Percentiles rank a stretch among this genome's conserved stretches.
Conservation (phyloP, 2,329 filamentous ascomycete genomes). For the Monilinia fructigena region DNA sequence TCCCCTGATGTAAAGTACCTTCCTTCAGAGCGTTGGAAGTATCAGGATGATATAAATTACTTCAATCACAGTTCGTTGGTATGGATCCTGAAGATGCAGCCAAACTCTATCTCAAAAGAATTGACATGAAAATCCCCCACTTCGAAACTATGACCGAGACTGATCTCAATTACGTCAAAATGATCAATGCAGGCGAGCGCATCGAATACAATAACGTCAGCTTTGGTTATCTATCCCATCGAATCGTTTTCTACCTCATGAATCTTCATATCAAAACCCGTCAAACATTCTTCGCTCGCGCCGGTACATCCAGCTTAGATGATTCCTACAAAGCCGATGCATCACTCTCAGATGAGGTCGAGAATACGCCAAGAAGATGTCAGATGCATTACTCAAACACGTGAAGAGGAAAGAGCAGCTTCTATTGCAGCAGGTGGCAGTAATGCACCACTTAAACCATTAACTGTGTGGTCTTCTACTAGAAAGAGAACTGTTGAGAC, state of each 20-base stretch:
- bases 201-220: constrained; percentile 96
- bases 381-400: constrained; percentile 78
- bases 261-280: constrained; percentile 96
- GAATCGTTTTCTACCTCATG: constrained; percentile 97
- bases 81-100: constrained; percentile 94
- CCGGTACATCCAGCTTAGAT: constrained; percentile 82
- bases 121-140: constrained; percentile 87
- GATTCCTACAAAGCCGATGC: constrained; percentile 92
- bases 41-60: constrained; percentile 14
- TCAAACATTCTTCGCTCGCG: constrained; percentile 87
- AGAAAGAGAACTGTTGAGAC: constrained; percentile 88
- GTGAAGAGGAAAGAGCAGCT: constrained; percentile 74
- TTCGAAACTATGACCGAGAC: constrained; percentile 96
- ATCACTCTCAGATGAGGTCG: constrained; percentile 76
- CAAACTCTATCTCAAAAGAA: constrained; percentile 84
- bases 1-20: constrained; percentile 74
- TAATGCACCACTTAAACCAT: constrained; percentile 68
- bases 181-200: constrained; percentile 95
- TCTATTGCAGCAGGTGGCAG: constrained; percentile 67
- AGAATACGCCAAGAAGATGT: constrained; percentile 82
- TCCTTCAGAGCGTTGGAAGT: constrained; percentile 16
- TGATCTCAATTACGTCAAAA: constrained; percentile 96
- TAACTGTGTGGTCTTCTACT: constrained; percentile 95
- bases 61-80: constrained; percentile 66
- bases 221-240: constrained; percentile 93